Evolutionary conservation across 805 yeast species (phyloP), one percentile per base, ranked within the genome.

Genomic region (Lipomyces lipofer): DNA sequence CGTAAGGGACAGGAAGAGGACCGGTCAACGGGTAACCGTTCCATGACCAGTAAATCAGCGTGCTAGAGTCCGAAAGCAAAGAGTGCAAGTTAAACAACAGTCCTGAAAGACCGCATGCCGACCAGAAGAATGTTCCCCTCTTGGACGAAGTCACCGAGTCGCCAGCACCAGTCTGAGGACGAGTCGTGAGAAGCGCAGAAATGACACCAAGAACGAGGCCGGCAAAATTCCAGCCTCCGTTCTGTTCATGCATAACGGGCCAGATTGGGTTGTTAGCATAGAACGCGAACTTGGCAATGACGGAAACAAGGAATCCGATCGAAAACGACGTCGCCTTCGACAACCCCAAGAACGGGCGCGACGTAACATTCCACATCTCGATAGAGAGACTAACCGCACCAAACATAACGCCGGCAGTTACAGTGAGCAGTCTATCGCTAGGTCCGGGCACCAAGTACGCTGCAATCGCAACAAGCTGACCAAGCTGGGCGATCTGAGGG

Each of bases 11-110:
- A 10, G 97, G 95, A 3, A 86, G 78, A 9, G 97, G 97, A 0
- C 95, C 95, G 2, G 74, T 73, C n/a, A 88, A 75, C 39, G 95
- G 96, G 68, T 78, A 92, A 0, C 99, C 99, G 58, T 84, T 86
- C 98, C 98, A 94, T n/a, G 83, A 82, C 97, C 97, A 94, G 44
- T 84, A 76, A n/a, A 88, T 86, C 40, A 92, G 76, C 8, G 94
- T 86, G 1, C 95, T 84, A 0, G 97, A 79, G 68, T 94, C 99
- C 2, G 88, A 79, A 44, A 90, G 69, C 75, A 84, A 80, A 12
- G 95, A 86, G 62, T 84, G 85, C 32, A 86, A 69, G 4, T 86
- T 80, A 67, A 83, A 92, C 27, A 89, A 68, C 52, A 85, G 75
- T 0, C 89, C 82, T 22, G 95, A 98, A 59, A 92, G 76, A 0